These are phyloP conservation scores for Candida lessepsii DNA, from an alignment of 805 yeast genomes.

Conservation along the genomic window DNA sequence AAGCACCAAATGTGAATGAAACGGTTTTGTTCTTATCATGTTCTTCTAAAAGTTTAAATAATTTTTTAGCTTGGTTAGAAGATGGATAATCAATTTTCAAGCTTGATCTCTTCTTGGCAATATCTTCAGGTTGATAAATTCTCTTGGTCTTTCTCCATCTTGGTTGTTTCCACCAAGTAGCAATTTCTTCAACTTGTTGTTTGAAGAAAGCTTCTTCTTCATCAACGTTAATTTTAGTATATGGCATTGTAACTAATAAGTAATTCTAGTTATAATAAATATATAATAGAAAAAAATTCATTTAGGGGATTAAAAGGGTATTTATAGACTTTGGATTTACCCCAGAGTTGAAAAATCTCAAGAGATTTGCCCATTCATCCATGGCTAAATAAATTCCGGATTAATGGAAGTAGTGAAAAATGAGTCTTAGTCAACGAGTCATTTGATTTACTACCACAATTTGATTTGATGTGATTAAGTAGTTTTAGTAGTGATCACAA, in stretches of 20 bases:
- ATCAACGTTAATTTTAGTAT: conserved; percentile 56
- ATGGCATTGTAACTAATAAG: too few species aligned
- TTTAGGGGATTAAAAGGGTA: conserved; percentile 3
- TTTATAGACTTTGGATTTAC: conserved; percentile 6
- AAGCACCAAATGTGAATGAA: conserved; percentile 91
- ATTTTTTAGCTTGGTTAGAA: conserved; percentile 75
- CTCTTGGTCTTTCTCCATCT: conserved; percentile 90
- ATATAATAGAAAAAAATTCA: not conserved
- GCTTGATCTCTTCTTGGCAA: conserved; percentile 85
- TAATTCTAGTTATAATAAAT: too few species aligned
- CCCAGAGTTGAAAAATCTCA: conserved; percentile 7
- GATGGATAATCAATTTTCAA: conserved; percentile 75
- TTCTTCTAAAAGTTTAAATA: conserved; percentile 64
- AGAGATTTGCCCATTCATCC: conserved; percentile 5
- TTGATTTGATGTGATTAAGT: not conserved
- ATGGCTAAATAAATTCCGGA: conserved; percentile 3
- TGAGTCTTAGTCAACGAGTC: conserved; percentile 1
- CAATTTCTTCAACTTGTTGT: conserved; percentile 68
- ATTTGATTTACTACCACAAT: not conserved
- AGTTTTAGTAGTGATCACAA: not conserved
- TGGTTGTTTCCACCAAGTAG: conserved; percentile 90
- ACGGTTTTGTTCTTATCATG: conserved; percentile 73
- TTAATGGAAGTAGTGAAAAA: not conserved
- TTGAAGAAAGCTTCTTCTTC: conserved; percentile 65
- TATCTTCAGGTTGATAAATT: conserved; percentile 83